Base-by-base conservation (phyloP, 305 asterid species). In the Ruellia speciosa region DNA sequence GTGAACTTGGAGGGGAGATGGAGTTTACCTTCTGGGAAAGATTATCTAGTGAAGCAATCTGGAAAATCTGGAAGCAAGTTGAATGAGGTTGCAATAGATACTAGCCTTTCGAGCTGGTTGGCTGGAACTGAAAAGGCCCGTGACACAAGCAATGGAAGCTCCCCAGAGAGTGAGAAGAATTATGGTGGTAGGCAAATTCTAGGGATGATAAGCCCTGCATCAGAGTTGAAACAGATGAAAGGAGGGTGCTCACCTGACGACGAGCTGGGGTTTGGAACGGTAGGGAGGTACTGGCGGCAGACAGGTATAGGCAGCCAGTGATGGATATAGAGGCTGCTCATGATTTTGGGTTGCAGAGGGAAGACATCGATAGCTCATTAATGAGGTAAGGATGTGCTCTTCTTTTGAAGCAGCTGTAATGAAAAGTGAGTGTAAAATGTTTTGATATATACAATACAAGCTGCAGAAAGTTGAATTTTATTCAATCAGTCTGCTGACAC, bases 81-180 rank as follows among this genome's bases (percentile, higher is more conserved):
- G 41, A 10, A 37, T 7, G 41, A 37, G 9, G 41, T 37, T 37
- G 41, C 41, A 37, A 10, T 37, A 7, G 90, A 82, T 17, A 72
- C 87, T 6, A 83, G 95, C 61, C 89, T 86, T 17, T 86, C 95
- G 0, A 77, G 82, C 69, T 81, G 95, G 95, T 72, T 85, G 39
- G 69, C 61, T 39, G 79, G 49, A 48, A 55, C 78, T 5, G 70
- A 68, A 41, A 80, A 65, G 14, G 54, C 75, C 6, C 18, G 56
- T 6, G 59, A 58, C 16, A 55, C 65, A 9, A 58, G 9, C 5
- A 63, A 68, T 14, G 75, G 71, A 19, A 68, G 73, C 54, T 77
- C 81, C 10, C 70, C 80, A 1, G 84, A 64, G 68, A 73, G 69
- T 66, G 65, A 63, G 17, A 66, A 56, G 14, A 62, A 66, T 63